These are phyloP conservation scores for Aspergillus bombycis DNA, from an alignment of 2,329 filamentous ascomycete genomes.

Conservation along the genomic window DNA sequence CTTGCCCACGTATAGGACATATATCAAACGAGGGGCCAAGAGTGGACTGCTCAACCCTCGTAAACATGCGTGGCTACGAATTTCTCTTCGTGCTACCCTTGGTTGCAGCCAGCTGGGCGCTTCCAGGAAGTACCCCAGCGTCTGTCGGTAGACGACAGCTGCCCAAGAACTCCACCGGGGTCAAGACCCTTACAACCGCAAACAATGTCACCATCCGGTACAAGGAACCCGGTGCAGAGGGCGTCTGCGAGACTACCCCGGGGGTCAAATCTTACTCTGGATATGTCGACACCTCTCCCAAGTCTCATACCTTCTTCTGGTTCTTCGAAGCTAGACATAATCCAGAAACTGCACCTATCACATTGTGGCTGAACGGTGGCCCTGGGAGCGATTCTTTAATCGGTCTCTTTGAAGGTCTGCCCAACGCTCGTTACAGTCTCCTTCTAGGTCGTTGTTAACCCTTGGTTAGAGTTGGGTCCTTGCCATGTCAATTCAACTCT, in stretches of 20 bases:
- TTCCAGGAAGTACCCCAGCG: constrained; percentile 12
- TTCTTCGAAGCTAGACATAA: constrained; percentile 61
- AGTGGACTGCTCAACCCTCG: not conserved
- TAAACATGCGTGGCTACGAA: constrained; percentile 26
- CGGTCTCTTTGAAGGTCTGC: constrained; percentile 44
- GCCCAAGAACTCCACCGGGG: constrained; percentile 40
- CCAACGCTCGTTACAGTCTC: not conserved
- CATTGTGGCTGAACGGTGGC: constrained; percentile 48
- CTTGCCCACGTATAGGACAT: not conserved
- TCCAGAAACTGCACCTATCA: constrained; percentile 48
- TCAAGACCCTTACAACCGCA: constrained; percentile 43
- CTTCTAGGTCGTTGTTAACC: not conserved
- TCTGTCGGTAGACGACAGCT: constrained; percentile 34
- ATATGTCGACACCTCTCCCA: constrained; percentile 56
- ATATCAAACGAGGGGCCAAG: not conserved
- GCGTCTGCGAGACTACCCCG: constrained; percentile 58
- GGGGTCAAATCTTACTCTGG: constrained; percentile 60
- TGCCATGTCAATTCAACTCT: constrained; percentile 49
- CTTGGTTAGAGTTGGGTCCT: constrained; percentile 43
- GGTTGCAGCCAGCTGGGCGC: constrained; percentile 18
- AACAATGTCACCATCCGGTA: constrained; percentile 59
- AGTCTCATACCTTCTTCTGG: constrained; percentile 59
- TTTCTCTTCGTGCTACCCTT: constrained; percentile 28
- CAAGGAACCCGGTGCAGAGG: constrained; percentile 57
- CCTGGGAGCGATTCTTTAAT: constrained; percentile 48